phyloP scores from a whole-genome alignment of 2,329 filamentous ascomycete species.

The Clonostachys chloroleuca region DNA sequence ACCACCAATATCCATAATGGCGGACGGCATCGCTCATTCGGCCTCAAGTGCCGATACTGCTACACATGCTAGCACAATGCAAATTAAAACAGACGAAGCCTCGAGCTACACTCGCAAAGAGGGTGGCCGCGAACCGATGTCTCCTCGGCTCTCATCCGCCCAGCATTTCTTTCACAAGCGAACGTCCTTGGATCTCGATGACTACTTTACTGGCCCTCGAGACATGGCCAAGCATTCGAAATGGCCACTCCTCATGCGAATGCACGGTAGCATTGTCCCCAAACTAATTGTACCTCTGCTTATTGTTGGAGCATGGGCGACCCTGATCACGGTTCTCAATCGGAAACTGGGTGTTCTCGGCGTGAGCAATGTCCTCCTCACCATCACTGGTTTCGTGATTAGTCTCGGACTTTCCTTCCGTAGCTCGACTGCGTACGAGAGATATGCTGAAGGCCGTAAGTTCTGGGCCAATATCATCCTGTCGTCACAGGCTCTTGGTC shows the following conservation, averaged over 20 bases:
- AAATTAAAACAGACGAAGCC: no score
- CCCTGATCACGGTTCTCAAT: constrained; percentile 55
- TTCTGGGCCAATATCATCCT: constrained; percentile 57
- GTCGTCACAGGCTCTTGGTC: constrained; percentile 64
- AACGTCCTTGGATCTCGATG: constrained; percentile 44
- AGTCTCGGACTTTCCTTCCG: constrained; percentile 75
- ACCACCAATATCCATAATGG: no score
- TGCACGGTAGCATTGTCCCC: constrained; percentile 72
- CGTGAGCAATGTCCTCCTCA: constrained; percentile 50
- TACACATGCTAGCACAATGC: no score
- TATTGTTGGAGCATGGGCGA: constrained; percentile 61
- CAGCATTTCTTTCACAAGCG: constrained; percentile 22
- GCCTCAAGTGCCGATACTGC: no score
- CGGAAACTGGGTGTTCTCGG: constrained; percentile 29
- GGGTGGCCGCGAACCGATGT: neutral
- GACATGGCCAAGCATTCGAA: constrained; percentile 72
- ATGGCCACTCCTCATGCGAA: constrained; percentile 69
- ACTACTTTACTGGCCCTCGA: constrained; percentile 63
- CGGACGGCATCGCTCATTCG: no score
- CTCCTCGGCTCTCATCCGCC: constrained; percentile 16
- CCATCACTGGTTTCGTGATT: constrained; percentile 77
- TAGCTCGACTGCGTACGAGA: constrained; percentile 73
- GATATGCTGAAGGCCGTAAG: constrained; percentile 61
- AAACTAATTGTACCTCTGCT: constrained; percentile 68
- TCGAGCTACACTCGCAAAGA: no score